A percentile compares a stretch with the other conserved stretches of the same genome.
Conservation (phyloP, 176 grass and related monocot genomes). For the Alloteropsis semialata region DNA sequence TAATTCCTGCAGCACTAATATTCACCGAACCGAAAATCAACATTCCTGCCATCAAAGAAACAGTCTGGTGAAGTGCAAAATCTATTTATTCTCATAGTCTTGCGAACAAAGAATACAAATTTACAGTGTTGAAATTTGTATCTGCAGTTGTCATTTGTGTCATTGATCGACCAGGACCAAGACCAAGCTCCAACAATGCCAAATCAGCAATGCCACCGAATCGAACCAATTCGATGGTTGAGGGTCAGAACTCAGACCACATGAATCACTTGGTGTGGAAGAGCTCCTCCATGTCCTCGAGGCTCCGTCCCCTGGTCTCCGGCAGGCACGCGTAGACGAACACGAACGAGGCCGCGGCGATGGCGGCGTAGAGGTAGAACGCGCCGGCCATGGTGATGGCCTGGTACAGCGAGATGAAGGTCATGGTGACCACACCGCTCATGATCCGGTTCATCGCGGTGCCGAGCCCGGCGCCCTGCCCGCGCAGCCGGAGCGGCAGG, state of each 20-base stretch:
- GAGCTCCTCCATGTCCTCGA: constrained; percentile 75
- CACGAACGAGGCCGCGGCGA: constrained; percentile 44
- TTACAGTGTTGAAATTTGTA: neutral
- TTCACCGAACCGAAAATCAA: no score
- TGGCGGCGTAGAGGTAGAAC: constrained; percentile 66
- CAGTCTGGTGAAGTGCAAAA: neutral
- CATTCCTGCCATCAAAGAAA: no score
- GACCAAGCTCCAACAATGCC: neutral
- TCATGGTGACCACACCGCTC: constrained; percentile 60
- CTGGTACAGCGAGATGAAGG: constrained; percentile 77
- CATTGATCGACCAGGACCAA: neutral
- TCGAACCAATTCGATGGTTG: neutral
- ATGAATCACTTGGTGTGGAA: constrained; percentile 35
- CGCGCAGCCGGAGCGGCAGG: constrained; percentile 58
- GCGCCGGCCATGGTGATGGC: constrained; percentile 56
- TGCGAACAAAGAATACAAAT: neutral
- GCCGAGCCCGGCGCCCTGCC: constrained; percentile 56
- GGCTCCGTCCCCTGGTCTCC: constrained; percentile 60
- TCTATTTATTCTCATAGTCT: neutral
- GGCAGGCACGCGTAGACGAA: constrained; percentile 61
- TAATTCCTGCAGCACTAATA: no score
- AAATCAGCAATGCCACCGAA: neutral
- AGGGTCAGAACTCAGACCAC: no score
- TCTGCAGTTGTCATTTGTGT: neutral
- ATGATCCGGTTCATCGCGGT: constrained; percentile 63